phyloP scores from a whole-genome alignment of 192 early-diverging fungal species.

The Backusella luteola region DNA sequence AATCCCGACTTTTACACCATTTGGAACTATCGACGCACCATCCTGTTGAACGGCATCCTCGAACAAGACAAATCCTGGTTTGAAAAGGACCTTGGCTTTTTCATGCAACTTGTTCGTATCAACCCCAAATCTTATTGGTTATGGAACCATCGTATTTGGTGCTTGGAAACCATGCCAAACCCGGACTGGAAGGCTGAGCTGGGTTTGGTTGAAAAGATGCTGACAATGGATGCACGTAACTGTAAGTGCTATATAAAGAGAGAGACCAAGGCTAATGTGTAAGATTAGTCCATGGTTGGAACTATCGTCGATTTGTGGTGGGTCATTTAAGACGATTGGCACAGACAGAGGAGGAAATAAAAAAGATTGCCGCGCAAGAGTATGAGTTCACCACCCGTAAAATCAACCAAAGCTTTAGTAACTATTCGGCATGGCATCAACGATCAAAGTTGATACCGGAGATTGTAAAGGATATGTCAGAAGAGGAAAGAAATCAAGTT shows the following conservation, averaged over 20 bases:
- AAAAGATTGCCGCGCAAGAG: constrained; percentile 55
- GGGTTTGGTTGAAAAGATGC: constrained; percentile 69
- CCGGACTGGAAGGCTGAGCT: constrained; percentile 84
- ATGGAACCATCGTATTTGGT: constrained; percentile 96
- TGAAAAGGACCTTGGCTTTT: constrained; percentile 70
- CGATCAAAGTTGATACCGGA: constrained; percentile 77
- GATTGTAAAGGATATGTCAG: constrained; percentile 41
- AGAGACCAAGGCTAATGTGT: background rate
- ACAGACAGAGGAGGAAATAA: constrained; percentile 26
- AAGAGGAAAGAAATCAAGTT: constrained; percentile 42
- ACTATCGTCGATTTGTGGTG: constrained; percentile 91
- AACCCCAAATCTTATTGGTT: constrained; percentile 98
- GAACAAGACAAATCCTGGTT: constrained; percentile 27
- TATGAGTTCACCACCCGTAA: constrained; percentile 89
- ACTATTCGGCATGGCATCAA: constrained; percentile 99
- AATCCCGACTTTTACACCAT: constrained; percentile 94
- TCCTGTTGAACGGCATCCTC: constrained; percentile 55
- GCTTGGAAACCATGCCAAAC: constrained; percentile 68
- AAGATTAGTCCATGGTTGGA: constrained; percentile 88
- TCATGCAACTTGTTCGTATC: constrained; percentile 65
- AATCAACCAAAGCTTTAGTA: constrained; percentile 91
- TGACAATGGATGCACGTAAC: constrained; percentile 90
- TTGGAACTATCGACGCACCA: constrained; percentile 89
- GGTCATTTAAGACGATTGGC: constrained; percentile 27
- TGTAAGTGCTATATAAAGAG: constrained; percentile 51